Base-by-base conservation (phyloP, 2,329 filamentous ascomycete species). In the Thielaviopsis populi region DNA sequence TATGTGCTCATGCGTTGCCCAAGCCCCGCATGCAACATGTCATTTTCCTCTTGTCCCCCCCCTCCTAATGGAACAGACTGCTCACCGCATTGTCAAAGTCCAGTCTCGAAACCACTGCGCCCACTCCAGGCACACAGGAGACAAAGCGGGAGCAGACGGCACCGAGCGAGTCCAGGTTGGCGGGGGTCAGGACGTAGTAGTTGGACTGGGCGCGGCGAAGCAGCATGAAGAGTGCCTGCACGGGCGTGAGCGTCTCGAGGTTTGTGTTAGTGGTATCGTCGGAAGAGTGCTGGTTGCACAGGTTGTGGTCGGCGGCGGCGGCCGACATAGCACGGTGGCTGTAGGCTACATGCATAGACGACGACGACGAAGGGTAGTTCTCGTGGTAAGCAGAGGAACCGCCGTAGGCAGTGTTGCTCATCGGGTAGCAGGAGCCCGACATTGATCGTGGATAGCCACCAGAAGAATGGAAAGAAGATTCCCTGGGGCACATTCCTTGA, bases 211-310 rank as follows among this genome's bases (percentile, higher is more conserved):
- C 24, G 15, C 72, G 69, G 3, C 67, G 69, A 27, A 74, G 75
- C 30, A 81, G 74, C 73, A 81, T 79, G 69, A 81, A 82, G 79
- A 79, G 81, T 1, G 76, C 78, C 70, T 81, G 79, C 30, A 81
- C 76, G 17, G 79, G 79, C 33, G 79, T 75, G 46, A 81, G 69
- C 69, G 81, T 79, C 19, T 70, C 63, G 37, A 27, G 61, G 50
- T 40, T 54, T 2, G 53, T 54, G 33, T 43, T 54, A 6, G n/a
- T 27, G 4, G 22, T n/a, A 10, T 63, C 41, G 53, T 63, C 48
- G 30, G n/a, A 11, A 8, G 50, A 42, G 27, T 63, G 61, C 24
- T 54, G 48, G 40, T 33, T 33, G 48, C 61, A 63, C 33, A 63
- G 3, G 8, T 63, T 30, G 61, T n/a, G 11, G 27, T 56, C 53